A percentile compares a stretch with the other conserved stretches of the same genome.
phyloP scores from a whole-genome alignment of 108 stramenopile species.

The Fistulifera pelliculosa region DNA sequence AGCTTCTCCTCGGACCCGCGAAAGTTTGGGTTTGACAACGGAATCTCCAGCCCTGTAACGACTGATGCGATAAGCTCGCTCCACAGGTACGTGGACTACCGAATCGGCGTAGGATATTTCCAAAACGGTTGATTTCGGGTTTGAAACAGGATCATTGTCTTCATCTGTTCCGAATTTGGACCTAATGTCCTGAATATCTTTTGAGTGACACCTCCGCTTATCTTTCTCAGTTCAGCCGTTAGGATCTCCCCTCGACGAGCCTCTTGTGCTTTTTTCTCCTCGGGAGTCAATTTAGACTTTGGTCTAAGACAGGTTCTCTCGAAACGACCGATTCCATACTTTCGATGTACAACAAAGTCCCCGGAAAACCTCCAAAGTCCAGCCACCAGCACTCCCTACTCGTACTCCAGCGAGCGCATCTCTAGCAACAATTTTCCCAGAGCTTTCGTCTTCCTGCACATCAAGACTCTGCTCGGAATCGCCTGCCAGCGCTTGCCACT shows the following conservation, averaged over 20 bases:
- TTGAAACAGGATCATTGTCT: constrained; percentile 68
- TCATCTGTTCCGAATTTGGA: constrained; percentile 55
- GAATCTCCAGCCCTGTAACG: constrained; percentile 72
- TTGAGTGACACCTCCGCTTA: constrained; percentile 15
- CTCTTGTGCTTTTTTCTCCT: constrained; percentile 41
- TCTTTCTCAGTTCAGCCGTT: constrained; percentile 31
- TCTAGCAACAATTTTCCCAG: constrained; percentile 45
- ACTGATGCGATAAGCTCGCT: constrained; percentile 69
- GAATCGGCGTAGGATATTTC: constrained; percentile 70
- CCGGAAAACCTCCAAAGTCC: constrained; percentile 78
- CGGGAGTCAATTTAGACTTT: constrained; percentile 48
- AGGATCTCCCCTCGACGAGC: constrained; percentile 47
- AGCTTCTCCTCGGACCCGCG: constrained; percentile 58
- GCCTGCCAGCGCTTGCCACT: constrained; percentile 29
- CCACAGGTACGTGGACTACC: constrained; percentile 74
- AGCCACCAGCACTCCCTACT: constrained; percentile 71
- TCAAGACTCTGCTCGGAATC: constrained; percentile 1
- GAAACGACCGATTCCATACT: constrained; percentile 77
- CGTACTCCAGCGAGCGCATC: constrained; percentile 42
- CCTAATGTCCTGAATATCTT: constrained; percentile 47
- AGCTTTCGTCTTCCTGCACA: constrained; percentile 16
- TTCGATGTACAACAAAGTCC: constrained; percentile 79
- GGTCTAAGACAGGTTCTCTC: constrained; percentile 52
- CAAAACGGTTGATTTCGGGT: constrained; percentile 59
- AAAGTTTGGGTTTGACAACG: constrained; percentile 61